Evolutionary conservation across 805 yeast genomes (phyloP), one percentile per base, ranked within the genome.

Genomic region (Lipomyces yamanashiensis): DNA sequence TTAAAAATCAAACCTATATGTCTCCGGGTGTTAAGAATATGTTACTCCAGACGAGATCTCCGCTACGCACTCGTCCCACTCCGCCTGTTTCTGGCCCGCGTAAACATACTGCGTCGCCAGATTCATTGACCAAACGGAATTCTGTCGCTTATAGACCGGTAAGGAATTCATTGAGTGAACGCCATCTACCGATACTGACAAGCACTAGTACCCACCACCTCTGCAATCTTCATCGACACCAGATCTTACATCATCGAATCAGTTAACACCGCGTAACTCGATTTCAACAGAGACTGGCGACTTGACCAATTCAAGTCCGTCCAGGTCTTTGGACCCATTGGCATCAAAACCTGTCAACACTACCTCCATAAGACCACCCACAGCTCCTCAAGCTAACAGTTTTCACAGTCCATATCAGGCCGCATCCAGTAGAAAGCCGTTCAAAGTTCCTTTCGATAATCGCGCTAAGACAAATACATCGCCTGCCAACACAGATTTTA

Each of bases 21-120:
- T 56, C 59, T 13, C 59, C 59, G 2, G 59, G 59, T 15, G 48
- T 56, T 12, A 47, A 48, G 44, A 47, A 56, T 47, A 56, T 56
- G 59, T 40, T 56, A n/a, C 36, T n/a, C 7, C 36, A 54, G 23
- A 12, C 47, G 8, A 10, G 48, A 13, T 23, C 17, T 17, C 56
- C 48, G 33, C 56, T 53, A 23, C 36, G 48, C 28, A 19, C 21
- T 45, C 4, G 34, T 45, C 50, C 50, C 21, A 19, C 50, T 9
- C 47, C 21, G n/a, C 4, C 47, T 5, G 17, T 8, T 33, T 15
- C 50, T 21, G 12, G n/a, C n/a, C 7, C 34, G 34, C 2, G 34
- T 28, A 5, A 28, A 28, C 28, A 28, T 28, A 28, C 28, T 28
- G 28, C 28, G 28, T 28, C 28, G 28, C 5, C 28, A 28, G 28